Conservation (phyloP, 441 rosid species). For the Melastoma candidum region DNA sequence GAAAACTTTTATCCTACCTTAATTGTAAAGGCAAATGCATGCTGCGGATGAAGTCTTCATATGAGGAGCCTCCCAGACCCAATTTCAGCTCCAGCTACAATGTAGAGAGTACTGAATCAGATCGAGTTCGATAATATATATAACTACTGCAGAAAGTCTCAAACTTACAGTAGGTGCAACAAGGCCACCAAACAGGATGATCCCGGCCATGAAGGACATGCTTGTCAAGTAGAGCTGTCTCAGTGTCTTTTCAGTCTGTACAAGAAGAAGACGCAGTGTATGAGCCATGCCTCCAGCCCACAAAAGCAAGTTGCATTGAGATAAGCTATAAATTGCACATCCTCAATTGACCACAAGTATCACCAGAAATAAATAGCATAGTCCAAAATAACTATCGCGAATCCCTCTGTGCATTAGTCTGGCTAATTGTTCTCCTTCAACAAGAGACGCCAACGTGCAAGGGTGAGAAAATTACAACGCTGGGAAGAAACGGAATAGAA, state of each 20-base stretch:
- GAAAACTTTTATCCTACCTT: slow-evolving; percentile 35
- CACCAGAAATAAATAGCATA: no score
- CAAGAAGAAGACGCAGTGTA: slow-evolving; percentile 4
- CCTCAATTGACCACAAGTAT: no score
- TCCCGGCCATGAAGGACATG: slow-evolving; percentile 53
- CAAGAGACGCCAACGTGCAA: not conserved
- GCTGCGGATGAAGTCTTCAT: slow-evolving; percentile 77
- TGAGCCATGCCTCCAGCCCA: no score
- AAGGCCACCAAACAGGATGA: slow-evolving; percentile 80
- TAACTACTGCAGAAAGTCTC: slow-evolving; percentile 1
- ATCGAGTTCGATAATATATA: no score
- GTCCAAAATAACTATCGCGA: no score
- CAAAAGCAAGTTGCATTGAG: no score
- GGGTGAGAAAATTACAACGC: slow-evolving; percentile 36
- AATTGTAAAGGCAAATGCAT: slow-evolving; percentile 81
- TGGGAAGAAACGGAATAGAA: slow-evolving; percentile 76
- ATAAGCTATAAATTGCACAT: no score
- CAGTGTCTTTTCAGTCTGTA: slow-evolving; percentile 73
- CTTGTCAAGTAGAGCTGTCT: slow-evolving; percentile 79
- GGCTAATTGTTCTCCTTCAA: not conserved
- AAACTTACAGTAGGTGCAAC: slow-evolving; percentile 79
- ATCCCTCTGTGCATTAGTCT: no score
- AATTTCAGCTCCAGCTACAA: slow-evolving; percentile 84
- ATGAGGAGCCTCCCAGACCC: slow-evolving; percentile 87
- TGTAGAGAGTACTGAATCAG: slow-evolving; percentile 4